Percentiles rank a stretch among this genome's conserved stretches.
These are phyloP conservation scores for Phytophthora rubi DNA, from an alignment of 352 stramenopile species.

Conservation along the genomic window DNA sequence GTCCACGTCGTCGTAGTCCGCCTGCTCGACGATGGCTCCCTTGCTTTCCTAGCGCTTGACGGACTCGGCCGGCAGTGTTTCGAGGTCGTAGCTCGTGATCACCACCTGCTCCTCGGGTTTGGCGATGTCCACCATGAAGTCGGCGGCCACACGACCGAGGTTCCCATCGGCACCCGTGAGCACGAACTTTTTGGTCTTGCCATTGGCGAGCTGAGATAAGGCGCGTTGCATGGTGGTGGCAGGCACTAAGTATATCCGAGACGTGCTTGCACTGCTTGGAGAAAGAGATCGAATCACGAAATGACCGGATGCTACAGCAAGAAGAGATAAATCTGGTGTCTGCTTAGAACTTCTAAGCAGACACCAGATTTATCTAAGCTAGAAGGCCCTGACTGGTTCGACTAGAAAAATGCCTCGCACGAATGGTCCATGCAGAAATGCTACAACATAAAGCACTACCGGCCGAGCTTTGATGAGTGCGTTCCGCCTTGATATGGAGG, in stretches of 20 bases:
- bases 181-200: constrained; percentile 21
- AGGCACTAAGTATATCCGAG: no score
- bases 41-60: constrained; percentile 20
- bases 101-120: constrained; percentile 23
- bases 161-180: constrained; percentile 24
- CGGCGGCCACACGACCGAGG: constrained; percentile 19
- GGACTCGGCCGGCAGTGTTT: constrained; percentile 13
- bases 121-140: constrained; percentile 12
- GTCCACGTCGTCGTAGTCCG: constrained; percentile 27
- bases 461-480: neutral
- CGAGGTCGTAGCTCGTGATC: constrained; percentile 15
- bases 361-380: no score
- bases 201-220: constrained; percentile 16
- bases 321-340: neutral
- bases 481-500: no score
- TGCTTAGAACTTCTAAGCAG: no score
- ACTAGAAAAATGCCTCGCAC: constrained; percentile 7
- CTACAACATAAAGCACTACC: no score
- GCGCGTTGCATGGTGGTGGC: constrained; percentile 9
- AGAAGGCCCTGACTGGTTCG: neutral
- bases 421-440: no score
- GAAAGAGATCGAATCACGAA: constrained; percentile 1
- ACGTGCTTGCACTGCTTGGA: no score
- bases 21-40: constrained; percentile 13
- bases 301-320: neutral